Evolutionary conservation across 352 stramenopile genomes (phyloP), one percentile per base, ranked within the genome.

Genomic region (Globisporangium polare): DNA sequence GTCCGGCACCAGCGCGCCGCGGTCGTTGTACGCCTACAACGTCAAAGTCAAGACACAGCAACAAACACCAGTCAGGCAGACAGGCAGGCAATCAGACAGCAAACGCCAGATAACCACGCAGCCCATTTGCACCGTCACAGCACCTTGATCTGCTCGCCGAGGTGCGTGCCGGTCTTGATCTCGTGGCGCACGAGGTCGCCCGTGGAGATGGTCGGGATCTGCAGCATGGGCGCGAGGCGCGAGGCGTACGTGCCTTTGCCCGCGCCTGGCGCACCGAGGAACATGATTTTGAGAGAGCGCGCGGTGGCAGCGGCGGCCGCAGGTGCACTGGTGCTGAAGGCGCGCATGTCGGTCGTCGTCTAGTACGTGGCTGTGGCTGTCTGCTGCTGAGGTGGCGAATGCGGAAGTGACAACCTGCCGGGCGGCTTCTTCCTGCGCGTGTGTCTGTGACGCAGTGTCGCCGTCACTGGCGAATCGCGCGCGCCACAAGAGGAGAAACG

Each of bases 161-260:
- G 74, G 8, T 67, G 45, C 45, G 86, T 90, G 61, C 75, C 74
- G 7, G 72, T 86, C 69, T 96, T 95, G 62, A 96, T 95, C 74
- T 96, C 88, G 58, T 90, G 71, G 47, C 90, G 83, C 59, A 97
- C 83, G 46, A 97, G 72, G 52, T 97, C 90, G 20, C 90, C 88
- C 39, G 88, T 96, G 13, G 87, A 95, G 53, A 97, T 96, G 39
- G 86, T 92, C 41, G 89, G 89, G 67, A 96, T 92, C 58, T 89
- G 64, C 56, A 96, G 73, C 71, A 89, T 81, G 10, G 82, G 81
- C n/a, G 87, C 84, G 41, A 97, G 92, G 58, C 86, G 86, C 43
- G 75, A 84, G 29, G 89, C 88, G 65, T 96, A 97, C 47, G 90
- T 97, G 65, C 90, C 90, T 73, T 97, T 97, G 65, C 90, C 90